Evolutionary conservation across 177 flowering plant species (phyloP).

Genomic region (Telopea speciosissima): DNA sequence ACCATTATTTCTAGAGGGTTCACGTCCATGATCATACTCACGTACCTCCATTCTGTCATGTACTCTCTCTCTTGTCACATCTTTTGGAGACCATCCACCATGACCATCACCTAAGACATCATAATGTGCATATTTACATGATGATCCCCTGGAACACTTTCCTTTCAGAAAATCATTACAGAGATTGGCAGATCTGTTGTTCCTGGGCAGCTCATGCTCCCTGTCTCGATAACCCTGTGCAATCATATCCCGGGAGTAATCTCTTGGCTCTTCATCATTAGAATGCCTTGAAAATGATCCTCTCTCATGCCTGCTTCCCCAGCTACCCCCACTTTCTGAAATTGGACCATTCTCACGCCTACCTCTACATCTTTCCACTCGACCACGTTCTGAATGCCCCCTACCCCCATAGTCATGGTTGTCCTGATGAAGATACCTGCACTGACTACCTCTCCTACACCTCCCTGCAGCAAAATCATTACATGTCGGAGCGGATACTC

Average conservation of each 20-base stretch:
- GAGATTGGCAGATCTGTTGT: slow-evolving; percentile 13
- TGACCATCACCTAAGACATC: slow-evolving; percentile 17
- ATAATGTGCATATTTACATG: slow-evolving; percentile 32
- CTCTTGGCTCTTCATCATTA: slow-evolving; percentile 13
- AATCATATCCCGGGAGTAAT: slow-evolving; percentile 15
- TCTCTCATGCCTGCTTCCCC: slow-evolving; percentile 23
- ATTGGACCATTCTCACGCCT: neutral
- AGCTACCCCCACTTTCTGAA: neutral
- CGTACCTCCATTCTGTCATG: slow-evolving; percentile 18
- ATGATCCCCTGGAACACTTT: slow-evolving; percentile 30
- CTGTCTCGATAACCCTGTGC: slow-evolving; percentile 11
- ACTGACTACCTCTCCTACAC: slow-evolving; percentile 38
- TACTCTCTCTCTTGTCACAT: slow-evolving; percentile 18
- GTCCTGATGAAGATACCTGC: slow-evolving; percentile 37
- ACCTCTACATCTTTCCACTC: neutral
- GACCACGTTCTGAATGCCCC: slow-evolving; percentile 9
- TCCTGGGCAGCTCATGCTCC: slow-evolving; percentile 20
- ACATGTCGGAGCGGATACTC: slow-evolving; percentile 22
- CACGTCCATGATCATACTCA: slow-evolving; percentile 21
- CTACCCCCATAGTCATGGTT: slow-evolving; percentile 17
- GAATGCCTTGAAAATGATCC: slow-evolving; percentile 15
- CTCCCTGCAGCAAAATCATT: slow-evolving; percentile 32
- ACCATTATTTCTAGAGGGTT: slow-evolving; percentile 9
- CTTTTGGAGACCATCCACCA: slow-evolving; percentile 17
- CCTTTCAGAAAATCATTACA: slow-evolving; percentile 34